Conservation (phyloP, 768 basidiomycete genomes). For the Leccinum obscurum region DNA sequence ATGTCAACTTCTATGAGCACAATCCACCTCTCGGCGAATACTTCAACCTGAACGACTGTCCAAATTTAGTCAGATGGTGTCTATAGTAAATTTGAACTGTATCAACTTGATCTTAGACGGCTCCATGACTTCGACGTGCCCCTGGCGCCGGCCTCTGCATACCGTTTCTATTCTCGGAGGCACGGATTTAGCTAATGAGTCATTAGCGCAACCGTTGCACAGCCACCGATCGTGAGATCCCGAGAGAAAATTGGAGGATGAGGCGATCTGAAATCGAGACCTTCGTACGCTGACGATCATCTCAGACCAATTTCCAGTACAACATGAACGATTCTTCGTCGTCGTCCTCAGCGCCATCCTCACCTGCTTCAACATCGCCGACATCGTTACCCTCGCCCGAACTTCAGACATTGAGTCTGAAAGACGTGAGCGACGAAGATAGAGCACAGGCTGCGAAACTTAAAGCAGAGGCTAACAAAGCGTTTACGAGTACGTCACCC, state of each 20-base stretch:
- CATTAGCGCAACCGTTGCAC: constrained; percentile 7
- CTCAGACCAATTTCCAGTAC: constrained; percentile 5
- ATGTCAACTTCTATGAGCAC: constrained; percentile 50
- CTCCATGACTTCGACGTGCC: too few relatives aligned
- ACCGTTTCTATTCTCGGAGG: not conserved
- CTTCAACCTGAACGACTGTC: constrained; percentile 57
- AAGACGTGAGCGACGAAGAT: constrained; percentile 69
- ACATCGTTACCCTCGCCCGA: constrained; percentile 63
- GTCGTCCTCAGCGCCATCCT: constrained; percentile 35
- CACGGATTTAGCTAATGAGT: not conserved
- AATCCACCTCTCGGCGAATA: constrained; percentile 56
- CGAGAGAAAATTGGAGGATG: constrained; percentile 3
- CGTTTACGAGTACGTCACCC: constrained; percentile 60
- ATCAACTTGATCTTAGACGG: not conserved
- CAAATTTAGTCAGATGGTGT: constrained; percentile 1
- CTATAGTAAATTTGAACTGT: not conserved
- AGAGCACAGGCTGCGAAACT: constrained; percentile 64
- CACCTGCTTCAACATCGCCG: constrained; percentile 51
- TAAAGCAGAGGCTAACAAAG: constrained; percentile 87
- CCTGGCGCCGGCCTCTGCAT: too few relatives aligned
- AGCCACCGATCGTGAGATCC: constrained; percentile 35
- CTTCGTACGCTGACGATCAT: not conserved
- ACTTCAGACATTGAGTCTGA: constrained; percentile 49
- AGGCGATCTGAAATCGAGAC: not conserved
- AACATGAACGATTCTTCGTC: constrained; percentile 27